phyloP scores from a whole-genome alignment of 2,329 filamentous ascomycete genomes.

The Fusarium lyarnte region DNA sequence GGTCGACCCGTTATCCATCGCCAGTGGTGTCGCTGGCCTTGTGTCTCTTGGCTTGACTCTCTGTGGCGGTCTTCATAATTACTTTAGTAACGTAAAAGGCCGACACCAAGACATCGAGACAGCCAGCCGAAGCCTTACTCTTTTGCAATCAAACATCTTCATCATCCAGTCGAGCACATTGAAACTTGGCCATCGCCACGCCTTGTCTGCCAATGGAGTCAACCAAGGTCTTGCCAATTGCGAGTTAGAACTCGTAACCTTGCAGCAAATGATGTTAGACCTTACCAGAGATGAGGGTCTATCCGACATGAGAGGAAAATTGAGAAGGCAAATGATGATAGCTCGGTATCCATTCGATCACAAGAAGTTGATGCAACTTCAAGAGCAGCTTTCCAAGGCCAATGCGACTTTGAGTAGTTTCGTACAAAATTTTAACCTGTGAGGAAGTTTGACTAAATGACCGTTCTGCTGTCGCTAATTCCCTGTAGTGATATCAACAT shows the following conservation, averaged over 20 bases:
- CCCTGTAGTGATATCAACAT: neutral
- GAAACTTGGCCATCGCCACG: neutral
- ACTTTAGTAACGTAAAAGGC: neutral
- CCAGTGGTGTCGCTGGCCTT: slow-evolving; percentile 4
- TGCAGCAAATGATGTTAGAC: fast-evolving
- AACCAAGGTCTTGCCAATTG: fast-evolving
- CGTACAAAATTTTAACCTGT: neutral
- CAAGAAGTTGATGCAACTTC: neutral
- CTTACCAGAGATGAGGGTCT: fast-evolving
- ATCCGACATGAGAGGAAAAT: fast-evolving
- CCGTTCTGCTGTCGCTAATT: neutral
- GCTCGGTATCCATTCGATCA: neutral
- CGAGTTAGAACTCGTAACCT: neutral
- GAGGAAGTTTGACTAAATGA: fast-evolving
- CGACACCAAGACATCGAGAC: neutral
- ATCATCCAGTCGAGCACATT: neutral
- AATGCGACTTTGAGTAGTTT: neutral
- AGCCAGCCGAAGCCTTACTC: fast-evolving
- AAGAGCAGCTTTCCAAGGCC: neutral
- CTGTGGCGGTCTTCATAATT: neutral
- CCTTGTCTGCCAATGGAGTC: neutral
- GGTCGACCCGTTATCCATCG: neutral
- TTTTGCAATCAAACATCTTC: neutral
- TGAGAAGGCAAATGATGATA: neutral
- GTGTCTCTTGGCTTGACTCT: neutral